Conservation (phyloP, 257 asterid species). For the Ballota nigra region DNA sequence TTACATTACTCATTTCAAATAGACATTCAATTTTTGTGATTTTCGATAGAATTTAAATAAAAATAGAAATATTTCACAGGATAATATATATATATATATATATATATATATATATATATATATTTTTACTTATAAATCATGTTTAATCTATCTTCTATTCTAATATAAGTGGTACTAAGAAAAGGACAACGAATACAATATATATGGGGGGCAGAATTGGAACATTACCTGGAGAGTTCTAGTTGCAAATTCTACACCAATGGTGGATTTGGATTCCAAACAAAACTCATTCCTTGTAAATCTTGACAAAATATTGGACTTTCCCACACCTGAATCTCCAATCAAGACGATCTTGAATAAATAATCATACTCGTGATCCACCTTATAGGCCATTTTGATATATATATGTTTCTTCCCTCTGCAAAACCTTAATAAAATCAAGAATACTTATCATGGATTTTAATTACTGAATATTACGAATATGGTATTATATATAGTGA, state of each 20-base stretch:
- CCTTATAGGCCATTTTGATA: slow-evolving; percentile 42
- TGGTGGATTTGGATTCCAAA: slow-evolving; percentile 49
- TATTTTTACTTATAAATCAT: too few species aligned
- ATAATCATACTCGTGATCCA: slow-evolving; percentile 50
- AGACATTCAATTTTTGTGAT: too few species aligned
- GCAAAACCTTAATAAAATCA: not conserved
- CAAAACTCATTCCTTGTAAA: slow-evolving; percentile 47
- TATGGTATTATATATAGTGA: not conserved
- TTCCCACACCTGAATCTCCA: slow-evolving; percentile 45
- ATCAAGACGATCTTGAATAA: slow-evolving; percentile 46
- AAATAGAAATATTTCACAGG: too few species aligned
- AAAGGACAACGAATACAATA: too few species aligned
- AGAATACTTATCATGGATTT: not conserved
- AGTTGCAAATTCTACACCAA: slow-evolving; percentile 51
- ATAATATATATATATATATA: too few species aligned
- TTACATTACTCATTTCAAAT: too few species aligned
- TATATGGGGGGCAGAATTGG: too few species aligned
- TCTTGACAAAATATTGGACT: slow-evolving; percentile 45
- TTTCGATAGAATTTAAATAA: too few species aligned
- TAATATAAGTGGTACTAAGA: too few species aligned
- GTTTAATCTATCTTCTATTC: too few species aligned
- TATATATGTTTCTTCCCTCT: slow-evolving; percentile 24
- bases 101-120: too few species aligned
- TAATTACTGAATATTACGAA: not conserved
- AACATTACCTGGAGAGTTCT: slow-evolving; percentile 48